Evolutionary conservation across 2,329 filamentous ascomycete species (phyloP).

Genomic region (Phoma herbarum): DNA sequence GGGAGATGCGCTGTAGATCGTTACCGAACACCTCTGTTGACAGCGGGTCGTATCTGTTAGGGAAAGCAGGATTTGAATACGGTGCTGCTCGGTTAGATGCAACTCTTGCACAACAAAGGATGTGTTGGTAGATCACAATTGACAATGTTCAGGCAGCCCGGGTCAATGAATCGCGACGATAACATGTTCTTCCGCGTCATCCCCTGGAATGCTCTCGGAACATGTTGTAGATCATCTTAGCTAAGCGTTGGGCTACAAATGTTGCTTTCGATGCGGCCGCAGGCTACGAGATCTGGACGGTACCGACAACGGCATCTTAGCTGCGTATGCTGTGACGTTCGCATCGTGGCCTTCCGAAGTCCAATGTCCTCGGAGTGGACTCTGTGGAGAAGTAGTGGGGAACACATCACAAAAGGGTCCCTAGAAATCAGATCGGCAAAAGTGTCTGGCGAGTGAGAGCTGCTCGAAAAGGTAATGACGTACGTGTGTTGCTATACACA

Average conservation of each 20-base stretch:
- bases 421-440: constrained; percentile 16
- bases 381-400: constrained; percentile 19
- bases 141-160: neutral
- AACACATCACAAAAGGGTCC: constrained; percentile 3
- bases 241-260: neutral
- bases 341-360: constrained; percentile 8
- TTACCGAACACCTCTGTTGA: neutral
- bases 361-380: constrained; percentile 9
- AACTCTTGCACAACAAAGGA: neutral
- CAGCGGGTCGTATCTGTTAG: neutral
- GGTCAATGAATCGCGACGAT: constrained; percentile 1
- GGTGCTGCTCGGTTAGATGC: constrained; percentile 1
- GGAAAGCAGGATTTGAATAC: neutral
- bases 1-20: constrained; percentile 2
- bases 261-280: neutral
- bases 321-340: constrained; percentile 20
- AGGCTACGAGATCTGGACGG: neutral
- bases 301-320: constrained; percentile 6
- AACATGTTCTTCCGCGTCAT: neutral
- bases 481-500: neutral
- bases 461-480: constrained; percentile 7
- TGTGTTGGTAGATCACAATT: neutral
- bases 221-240: neutral
- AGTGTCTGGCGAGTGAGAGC: constrained; percentile 7
- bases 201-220: neutral